phyloP scores from a whole-genome alignment of 768 basidiomycete genomes.

The Russula sp. region DNA sequence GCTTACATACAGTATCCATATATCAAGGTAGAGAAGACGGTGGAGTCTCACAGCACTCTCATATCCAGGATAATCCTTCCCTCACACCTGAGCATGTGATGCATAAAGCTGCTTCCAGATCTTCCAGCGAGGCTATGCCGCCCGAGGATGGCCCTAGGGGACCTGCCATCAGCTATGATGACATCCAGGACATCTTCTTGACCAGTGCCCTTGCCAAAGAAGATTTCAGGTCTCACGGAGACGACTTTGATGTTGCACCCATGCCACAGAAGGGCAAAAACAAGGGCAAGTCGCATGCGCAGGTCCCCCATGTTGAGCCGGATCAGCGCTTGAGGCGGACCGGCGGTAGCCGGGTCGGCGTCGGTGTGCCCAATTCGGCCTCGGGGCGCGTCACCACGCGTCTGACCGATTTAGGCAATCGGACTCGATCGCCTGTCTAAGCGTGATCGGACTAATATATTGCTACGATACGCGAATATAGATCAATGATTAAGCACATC shows the following conservation, averaged over 20 bases:
- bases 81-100: not conserved
- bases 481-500: too few relatives aligned
- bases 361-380: too few relatives aligned
- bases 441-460: too few relatives aligned
- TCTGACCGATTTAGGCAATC: too few relatives aligned
- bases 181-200: constrained; percentile 4
- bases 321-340: too few relatives aligned
- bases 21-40: not conserved
- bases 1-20: not conserved
- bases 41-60: not conserved
- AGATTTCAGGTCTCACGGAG: constrained; percentile 7
- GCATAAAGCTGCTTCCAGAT: not conserved
- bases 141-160: not conserved
- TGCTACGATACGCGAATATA: too few relatives aligned
- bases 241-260: constrained; percentile 1
- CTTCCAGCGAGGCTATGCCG: not conserved
- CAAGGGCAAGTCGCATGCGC: too few relatives aligned
- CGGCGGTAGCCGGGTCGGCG: too few relatives aligned
- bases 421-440: too few relatives aligned
- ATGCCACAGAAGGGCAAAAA: constrained; percentile 7
- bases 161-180: constrained; percentile 7
- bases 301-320: too few relatives aligned
- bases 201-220: constrained; percentile 8
- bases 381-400: too few relatives aligned
- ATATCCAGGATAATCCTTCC: not conserved